Base-by-base conservation (phyloP, 2,329 filamentous ascomycete species). In the Aspergillus neoniger region DNA sequence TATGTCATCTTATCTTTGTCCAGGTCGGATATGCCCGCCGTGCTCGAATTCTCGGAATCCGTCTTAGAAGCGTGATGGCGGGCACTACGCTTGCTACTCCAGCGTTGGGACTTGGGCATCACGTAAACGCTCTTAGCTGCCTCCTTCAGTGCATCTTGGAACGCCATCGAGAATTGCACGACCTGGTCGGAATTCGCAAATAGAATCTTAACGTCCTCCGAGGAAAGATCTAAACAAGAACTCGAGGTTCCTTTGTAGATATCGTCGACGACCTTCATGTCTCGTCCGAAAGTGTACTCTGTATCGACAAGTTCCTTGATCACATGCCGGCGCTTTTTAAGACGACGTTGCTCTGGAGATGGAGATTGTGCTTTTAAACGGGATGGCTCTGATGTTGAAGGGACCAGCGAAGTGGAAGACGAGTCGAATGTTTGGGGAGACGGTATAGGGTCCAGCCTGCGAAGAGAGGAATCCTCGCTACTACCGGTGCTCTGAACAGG, bases 191-290 rank as follows among this genome's bases (percentile, higher is more conserved):
- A 93, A 71, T 99, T 99, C 64, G 92, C 89, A 75, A 99, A 99
- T 15, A 99, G 86, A 12, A 91, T 83, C 72, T 93, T 96, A 69
- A 96, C 88, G 64, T 96, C 96, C 65, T 94, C 91, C 44, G 86
- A 81, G 47, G 90, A 91, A 28, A 97, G 85, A 64, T 92, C 87
- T 8, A 91, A 87, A 58, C 91, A 92, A 10, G 90, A 90, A 67
- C 90, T 88, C 1, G 92, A 91, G 0, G 95, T 98, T 47, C 91
- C 92, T 76, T 96, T 96, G 82, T 98, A 99, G 57, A 99, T 98
- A 72, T 98, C 93, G 71, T 96, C 92, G 2, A 96, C 90, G 56
- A 99, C 94, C 74, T 93, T 96, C 91, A 99, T 94, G 74, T 99
- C 95, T 65, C 92, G 87, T 59, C 96, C 88, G 76, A 96, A 98